phyloP scores from a whole-genome alignment of 345 rosid genomes.

The Eucalyptus tenuipes region DNA sequence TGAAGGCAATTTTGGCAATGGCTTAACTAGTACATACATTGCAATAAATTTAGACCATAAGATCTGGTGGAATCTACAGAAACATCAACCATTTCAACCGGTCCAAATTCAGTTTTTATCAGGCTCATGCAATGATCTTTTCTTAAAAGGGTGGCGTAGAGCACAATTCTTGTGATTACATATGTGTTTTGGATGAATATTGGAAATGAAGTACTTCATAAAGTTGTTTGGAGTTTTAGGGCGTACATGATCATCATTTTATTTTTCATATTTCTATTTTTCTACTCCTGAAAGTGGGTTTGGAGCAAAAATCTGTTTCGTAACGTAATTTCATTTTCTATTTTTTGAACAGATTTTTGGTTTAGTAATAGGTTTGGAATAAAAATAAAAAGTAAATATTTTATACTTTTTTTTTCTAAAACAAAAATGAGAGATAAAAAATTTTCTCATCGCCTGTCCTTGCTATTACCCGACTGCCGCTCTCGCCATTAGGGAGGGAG shows the following conservation, averaged over 20 bases:
- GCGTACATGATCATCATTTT: no score
- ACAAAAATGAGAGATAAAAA: no score
- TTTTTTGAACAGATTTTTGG: no score
- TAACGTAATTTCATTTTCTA: no score
- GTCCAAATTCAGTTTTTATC: not conserved
- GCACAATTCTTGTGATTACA: not conserved
- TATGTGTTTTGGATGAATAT: not conserved
- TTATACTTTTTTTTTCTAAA: no score
- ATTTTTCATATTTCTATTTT: no score
- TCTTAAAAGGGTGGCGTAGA: not conserved
- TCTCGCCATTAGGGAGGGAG: no score
- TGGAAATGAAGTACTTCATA: not conserved
- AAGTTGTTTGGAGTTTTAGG: not conserved
- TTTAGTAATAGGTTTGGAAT: no score
- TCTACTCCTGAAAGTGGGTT: fast-evolving
- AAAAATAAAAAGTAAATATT: no score
- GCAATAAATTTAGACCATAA: not conserved
- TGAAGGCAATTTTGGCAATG: not conserved
- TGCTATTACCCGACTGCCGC: fast-evolving
- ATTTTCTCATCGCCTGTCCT: no score
- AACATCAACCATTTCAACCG: not conserved
- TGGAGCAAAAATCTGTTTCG: no score
- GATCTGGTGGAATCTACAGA: not conserved
- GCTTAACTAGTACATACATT: not conserved
- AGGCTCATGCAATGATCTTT: not conserved